Evolutionary conservation across 805 yeast genomes (phyloP).

Genomic region (Metschnikowia santaceciliae): DNA sequence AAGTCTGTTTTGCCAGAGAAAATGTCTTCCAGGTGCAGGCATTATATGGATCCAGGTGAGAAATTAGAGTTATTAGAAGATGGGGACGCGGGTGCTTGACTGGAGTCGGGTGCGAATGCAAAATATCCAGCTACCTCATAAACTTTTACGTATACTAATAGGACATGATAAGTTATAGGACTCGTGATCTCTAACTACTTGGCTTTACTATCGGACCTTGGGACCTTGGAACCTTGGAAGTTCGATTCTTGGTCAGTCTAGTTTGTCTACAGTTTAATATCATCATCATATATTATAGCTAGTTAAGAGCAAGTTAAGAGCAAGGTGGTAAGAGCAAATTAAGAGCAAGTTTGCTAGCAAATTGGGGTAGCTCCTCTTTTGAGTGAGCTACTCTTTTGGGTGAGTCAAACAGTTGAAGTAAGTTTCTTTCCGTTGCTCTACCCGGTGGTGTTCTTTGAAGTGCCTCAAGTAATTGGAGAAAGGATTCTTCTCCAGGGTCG

Average conservation of each 20-base stretch:
- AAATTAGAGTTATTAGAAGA: constrained; percentile 53
- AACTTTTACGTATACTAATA: neutral
- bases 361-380: neutral
- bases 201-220: no score
- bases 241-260: no score
- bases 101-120: constrained; percentile 46
- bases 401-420: constrained; percentile 6
- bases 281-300: neutral
- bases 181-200: no score
- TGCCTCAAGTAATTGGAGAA: constrained; percentile 18
- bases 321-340: neutral
- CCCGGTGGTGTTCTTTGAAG: constrained; percentile 16
- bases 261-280: neutral
- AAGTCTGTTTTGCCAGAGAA: constrained; percentile 17
- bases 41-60: constrained; percentile 82
- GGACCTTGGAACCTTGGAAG: no score
- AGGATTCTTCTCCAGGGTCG: constrained; percentile 15
- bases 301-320: no score
- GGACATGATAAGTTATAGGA: neutral
- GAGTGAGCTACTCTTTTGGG: no score
- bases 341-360: constrained; percentile 1
- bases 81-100: constrained; percentile 83
- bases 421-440: constrained; percentile 6
- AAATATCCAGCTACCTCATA: constrained; percentile 53
- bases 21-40: constrained; percentile 59